Evolutionary conservation across 2,329 filamentous ascomycete genomes (phyloP).

Genomic region (Diaporthe sp.): DNA sequence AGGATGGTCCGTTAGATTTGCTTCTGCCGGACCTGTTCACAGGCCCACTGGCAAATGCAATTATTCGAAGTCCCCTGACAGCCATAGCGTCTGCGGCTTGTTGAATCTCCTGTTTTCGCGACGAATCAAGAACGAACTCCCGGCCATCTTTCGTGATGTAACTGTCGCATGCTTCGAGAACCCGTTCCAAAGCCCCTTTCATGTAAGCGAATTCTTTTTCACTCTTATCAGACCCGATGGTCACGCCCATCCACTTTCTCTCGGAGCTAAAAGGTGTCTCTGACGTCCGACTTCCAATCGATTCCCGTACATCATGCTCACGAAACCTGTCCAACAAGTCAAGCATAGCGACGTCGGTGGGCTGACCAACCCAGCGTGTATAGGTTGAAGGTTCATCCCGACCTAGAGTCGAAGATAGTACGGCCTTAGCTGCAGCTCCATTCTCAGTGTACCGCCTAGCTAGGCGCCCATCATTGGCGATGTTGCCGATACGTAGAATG

Average conservation of each 20-base stretch:
- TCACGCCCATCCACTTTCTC: conserved; percentile 99
- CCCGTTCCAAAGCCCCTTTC: conserved; percentile 92
- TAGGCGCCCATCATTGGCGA: conserved; percentile 93
- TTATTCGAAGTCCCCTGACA: conserved; percentile 86
- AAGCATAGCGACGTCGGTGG: conserved; percentile 96
- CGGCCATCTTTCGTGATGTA: conserved; percentile 89
- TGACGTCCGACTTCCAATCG: conserved; percentile 82
- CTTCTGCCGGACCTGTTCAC: conserved; percentile 63
- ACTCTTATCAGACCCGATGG: conserved; percentile 74
- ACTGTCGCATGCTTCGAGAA: conserved; percentile 89
- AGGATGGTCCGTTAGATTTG: conserved; percentile 53
- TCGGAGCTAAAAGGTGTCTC: conserved; percentile 98
- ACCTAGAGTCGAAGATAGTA: conserved; percentile 86
- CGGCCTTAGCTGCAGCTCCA: conserved; percentile 79
- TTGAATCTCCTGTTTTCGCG: conserved; percentile 79
- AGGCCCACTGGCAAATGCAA: conserved; percentile 91
- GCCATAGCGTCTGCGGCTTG: conserved; percentile 90
- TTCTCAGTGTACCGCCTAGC: conserved; percentile 79
- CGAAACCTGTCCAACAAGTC: conserved; percentile 92
- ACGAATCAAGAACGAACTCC: conserved; percentile 86
- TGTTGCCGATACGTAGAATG: conserved; percentile 92
- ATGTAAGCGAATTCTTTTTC: conserved; percentile 90
- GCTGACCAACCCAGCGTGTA: conserved; percentile 96
- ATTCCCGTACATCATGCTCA: conserved; percentile 91
- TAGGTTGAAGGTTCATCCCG: conserved; percentile 73